phyloP scores from a whole-genome alignment of 2,329 filamentous ascomycete species.

The Penicillium sclerotigenum region DNA sequence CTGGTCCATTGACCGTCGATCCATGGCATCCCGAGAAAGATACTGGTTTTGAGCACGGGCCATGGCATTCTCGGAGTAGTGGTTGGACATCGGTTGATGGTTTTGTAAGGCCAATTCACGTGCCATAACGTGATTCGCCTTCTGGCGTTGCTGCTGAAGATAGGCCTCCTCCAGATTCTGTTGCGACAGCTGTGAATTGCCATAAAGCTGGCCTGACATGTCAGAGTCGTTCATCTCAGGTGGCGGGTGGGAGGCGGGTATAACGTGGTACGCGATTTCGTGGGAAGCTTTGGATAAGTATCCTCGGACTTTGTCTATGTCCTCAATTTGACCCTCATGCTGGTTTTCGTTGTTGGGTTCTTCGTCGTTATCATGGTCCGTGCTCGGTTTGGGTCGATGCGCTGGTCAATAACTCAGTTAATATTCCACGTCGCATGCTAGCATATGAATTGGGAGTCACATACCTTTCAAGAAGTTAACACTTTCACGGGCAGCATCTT shows the following conservation, averaged over 20 bases:
- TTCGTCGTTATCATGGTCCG: conserved; percentile 51
- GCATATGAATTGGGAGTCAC: conserved; percentile 2
- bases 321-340: conserved; percentile 55
- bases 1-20: conserved; percentile 40
- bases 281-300: conserved; percentile 65
- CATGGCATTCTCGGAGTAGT: conserved; percentile 43
- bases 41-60: conserved; percentile 43
- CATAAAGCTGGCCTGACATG: conserved; percentile 45
- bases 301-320: conserved; percentile 60
- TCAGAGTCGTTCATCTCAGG: conserved; percentile 50
- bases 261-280: conserved; percentile 66
- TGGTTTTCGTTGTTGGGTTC: conserved; percentile 42
- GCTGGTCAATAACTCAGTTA: conserved; percentile 19
- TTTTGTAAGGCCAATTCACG: conserved; percentile 56
- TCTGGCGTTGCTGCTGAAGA: conserved; percentile 55
- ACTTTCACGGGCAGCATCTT: conserved; percentile 46
- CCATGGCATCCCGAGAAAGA: conserved; percentile 42
- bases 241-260: conserved; percentile 60
- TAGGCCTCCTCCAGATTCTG: conserved; percentile 60
- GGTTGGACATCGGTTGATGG: conserved; percentile 58
- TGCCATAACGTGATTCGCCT: conserved; percentile 43
- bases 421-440: not conserved
- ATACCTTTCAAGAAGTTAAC: conserved; percentile 42
- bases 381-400: conserved; percentile 48
- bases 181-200: conserved; percentile 52